These are phyloP conservation scores for Solanum sitiens DNA, from an alignment of 257 asterid genomes.

Conservation along the genomic window DNA sequence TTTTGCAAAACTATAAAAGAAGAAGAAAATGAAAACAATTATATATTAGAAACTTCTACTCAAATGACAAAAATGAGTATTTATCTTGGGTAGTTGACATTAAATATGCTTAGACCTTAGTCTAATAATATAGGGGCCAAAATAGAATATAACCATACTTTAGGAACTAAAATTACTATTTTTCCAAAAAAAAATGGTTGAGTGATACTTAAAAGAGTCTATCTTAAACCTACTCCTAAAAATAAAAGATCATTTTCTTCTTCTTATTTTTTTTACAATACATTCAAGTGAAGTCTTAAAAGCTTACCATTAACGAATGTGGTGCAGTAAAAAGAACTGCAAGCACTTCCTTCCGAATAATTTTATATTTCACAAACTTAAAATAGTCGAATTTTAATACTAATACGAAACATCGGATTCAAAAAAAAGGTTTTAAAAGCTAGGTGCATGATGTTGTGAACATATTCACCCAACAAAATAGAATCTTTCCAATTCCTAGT, in stretches of 20 bases:
- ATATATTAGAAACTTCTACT: background rate
- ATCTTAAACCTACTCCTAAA: background rate
- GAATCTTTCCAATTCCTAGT: background rate
- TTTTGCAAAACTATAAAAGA: background rate
- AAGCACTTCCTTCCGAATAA: too few relatives aligned
- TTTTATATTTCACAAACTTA: too few relatives aligned
- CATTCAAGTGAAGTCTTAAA: background rate
- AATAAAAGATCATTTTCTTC: background rate
- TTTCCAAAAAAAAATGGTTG: background rate
- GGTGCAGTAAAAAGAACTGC: fast-evolving
- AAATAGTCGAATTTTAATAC: background rate
- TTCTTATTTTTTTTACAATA: too few relatives aligned
- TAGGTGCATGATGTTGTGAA: background rate
- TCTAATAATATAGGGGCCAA: background rate
- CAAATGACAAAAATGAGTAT: background rate
- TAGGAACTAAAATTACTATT: background rate
- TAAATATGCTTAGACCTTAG: background rate
- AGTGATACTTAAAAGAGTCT: too few relatives aligned
- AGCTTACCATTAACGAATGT: background rate
- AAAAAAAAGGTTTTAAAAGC: background rate
- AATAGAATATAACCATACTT: background rate
- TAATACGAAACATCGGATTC: fast-evolving
- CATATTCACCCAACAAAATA: background rate
- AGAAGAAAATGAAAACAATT: background rate
- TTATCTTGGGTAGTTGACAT: background rate